These are phyloP conservation scores for Phyllosticta citriasiana DNA, from an alignment of 2,329 filamentous ascomycete genomes.

Conservation along the genomic window DNA sequence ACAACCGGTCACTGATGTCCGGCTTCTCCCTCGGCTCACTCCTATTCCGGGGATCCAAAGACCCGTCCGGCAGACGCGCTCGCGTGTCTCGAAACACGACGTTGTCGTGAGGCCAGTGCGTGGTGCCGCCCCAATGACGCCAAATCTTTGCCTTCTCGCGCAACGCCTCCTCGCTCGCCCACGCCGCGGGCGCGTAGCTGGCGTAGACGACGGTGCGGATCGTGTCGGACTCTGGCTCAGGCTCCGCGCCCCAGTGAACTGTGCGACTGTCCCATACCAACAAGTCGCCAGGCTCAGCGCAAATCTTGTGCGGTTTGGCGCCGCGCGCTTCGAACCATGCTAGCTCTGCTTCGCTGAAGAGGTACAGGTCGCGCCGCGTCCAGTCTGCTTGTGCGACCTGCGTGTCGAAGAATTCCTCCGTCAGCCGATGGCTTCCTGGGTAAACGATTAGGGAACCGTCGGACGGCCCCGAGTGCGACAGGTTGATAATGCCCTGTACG, in stretches of 20 bases:
- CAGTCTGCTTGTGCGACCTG: conserved; percentile 24
- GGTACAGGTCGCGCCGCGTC: conserved; percentile 15
- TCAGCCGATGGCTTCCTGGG: conserved; percentile 22
- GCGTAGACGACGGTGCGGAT: conserved; percentile 10
- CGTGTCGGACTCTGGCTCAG: conserved; percentile 6
- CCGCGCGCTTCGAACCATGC: conserved; percentile 34
- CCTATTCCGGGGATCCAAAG: conserved; percentile 1
- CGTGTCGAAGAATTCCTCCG: conserved; percentile 24
- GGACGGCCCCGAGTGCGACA: conserved; percentile 26
- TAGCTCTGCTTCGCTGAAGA: conserved; percentile 24
- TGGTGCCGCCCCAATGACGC: conserved; percentile 10
- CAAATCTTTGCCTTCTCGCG: conserved; percentile 13
- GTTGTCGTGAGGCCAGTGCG: conserved; percentile 9
- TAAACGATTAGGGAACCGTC: conserved; percentile 30
- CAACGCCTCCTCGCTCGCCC: conserved; percentile 9
- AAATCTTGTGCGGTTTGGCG: conserved; percentile 30
- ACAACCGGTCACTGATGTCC: background rate
- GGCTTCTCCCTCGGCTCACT: conserved; percentile 3
- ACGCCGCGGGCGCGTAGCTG: conserved; percentile 13
- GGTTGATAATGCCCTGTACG: conserved; percentile 42
- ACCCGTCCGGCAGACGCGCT: background rate
- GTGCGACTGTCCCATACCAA: conserved; percentile 40
- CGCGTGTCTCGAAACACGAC: background rate
- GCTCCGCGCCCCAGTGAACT: conserved; percentile 9
- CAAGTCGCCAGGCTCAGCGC: conserved; percentile 34